Base-by-base conservation (phyloP, 371 early-diverging fungal species). In the Mortierella sp. region DNA sequence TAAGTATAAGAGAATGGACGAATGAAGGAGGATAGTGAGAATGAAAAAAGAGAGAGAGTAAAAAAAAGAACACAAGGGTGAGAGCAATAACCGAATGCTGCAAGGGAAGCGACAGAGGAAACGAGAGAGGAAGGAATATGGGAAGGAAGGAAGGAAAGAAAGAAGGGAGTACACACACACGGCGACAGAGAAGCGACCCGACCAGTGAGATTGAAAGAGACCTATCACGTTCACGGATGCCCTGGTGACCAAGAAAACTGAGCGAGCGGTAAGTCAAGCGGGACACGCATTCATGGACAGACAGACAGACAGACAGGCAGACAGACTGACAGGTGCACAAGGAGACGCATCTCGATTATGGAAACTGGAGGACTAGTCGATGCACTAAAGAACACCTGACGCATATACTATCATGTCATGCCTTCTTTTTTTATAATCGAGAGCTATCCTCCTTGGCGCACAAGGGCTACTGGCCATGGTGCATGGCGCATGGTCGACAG, bases 191-290 rank as follows among this genome's bases (percentile, higher is more conserved):
- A 21, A 14, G 19, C 28, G 34, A 38, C 50, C 16, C 21, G 24
- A 0, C 68, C 68, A 38, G 68, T 65, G 21, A 65, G 42, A 65
- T 65, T 7, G 24, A 65, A 65, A 19, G 68, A 65, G 68, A 65
- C 38, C 68, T 65, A 65, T 65, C 68, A 65, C 42, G 68, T 65
- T 65, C 68, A 42, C 68, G 68, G 42, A 65, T 65, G 68, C 68
- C 68, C 68, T 65, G 68, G 68, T 65, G 38, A 63, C 63, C 63
- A 63, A 63, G 31, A 63, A 63, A 31, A 31, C 31, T n/a, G 63
- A 63, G 63, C 16, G 63, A 5, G 19, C 63, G 63, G 63, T 63
- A 63, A 63, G 50, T 9, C 50, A 50, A 50, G 31, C 63, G 63
- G 63, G 63, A 63, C 63, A 63, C 26, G 50, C 10, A 21, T 26